These are phyloP conservation scores for Chamaecrista fasciculata DNA, from an alignment of 306 rosid species.

Conservation along the genomic window DNA sequence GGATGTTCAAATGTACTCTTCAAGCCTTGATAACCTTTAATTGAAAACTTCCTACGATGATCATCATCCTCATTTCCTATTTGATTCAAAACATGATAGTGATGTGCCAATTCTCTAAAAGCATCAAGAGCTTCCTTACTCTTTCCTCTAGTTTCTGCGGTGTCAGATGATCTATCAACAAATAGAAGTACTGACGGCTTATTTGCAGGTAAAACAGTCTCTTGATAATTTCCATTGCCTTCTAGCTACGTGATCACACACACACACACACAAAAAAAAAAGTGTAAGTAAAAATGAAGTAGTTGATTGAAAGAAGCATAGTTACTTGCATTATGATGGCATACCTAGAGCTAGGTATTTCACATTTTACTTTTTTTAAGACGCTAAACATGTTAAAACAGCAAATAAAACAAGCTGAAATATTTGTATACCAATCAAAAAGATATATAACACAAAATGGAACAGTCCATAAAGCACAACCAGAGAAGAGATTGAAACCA, in stretches of 20 bases:
- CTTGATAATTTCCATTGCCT: conserved; percentile 47
- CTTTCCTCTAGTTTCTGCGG: conserved; percentile 51
- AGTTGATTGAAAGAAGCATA: conserved; percentile 6
- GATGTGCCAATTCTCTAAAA: conserved; percentile 68
- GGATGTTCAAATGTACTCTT: conserved; percentile 56
- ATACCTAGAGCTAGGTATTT: not conserved
- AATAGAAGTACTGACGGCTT: conserved; percentile 77
- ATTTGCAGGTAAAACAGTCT: conserved; percentile 65
- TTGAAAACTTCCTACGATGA: conserved; percentile 37
- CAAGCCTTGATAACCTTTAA: conserved; percentile 39
- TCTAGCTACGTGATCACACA: conserved; percentile 67
- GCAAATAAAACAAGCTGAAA: not conserved
- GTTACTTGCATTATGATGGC: not conserved
- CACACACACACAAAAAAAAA: conserved; percentile 18
- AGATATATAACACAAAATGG: not conserved
- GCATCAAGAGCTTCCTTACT: conserved; percentile 64
- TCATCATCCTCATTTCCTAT: conserved; percentile 34
- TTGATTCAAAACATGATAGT: conserved; percentile 42
- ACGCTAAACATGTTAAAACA: not conserved
- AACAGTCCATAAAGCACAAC: not conserved
- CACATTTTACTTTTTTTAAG: not conserved
- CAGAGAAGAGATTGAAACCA: not conserved
- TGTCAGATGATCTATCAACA: conserved; percentile 80
- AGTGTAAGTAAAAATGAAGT: conserved; percentile 18
- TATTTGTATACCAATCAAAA: not conserved